phyloP scores from a whole-genome alignment of 345 rosid genomes.

The Eucalyptus virginea region DNA sequence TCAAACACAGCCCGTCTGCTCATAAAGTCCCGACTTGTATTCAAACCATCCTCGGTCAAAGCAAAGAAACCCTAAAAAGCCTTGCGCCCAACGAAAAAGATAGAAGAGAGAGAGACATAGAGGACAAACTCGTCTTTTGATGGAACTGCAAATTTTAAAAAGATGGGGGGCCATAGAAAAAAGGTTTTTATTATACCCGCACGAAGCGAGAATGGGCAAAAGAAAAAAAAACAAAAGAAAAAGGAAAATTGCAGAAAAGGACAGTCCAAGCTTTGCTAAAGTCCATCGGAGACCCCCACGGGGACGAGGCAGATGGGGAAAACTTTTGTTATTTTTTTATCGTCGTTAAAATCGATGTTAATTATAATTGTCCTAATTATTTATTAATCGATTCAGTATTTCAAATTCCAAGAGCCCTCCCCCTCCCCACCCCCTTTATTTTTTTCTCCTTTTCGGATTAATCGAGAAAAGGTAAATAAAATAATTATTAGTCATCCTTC shows the following conservation, averaged over 20 bases:
- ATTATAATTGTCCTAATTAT: background rate
- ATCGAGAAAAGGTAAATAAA: background rate
- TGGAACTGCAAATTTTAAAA: background rate
- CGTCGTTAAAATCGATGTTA: background rate
- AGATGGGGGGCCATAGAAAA: background rate
- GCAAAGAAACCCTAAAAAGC: background rate
- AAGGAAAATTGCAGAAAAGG: background rate
- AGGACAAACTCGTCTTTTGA: conserved; percentile 1
- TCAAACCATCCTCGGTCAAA: background rate
- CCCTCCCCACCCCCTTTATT: background rate
- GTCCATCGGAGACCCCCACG: background rate
- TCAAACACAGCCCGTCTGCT: background rate
- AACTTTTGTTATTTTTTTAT: background rate
- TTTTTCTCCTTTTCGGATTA: background rate
- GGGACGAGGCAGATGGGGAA: background rate
- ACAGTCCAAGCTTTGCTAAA: background rate
- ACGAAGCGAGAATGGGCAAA: background rate
- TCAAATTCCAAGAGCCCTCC: background rate
- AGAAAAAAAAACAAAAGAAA: background rate
- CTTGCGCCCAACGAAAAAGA: background rate
- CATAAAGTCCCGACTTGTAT: background rate
- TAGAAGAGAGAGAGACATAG: background rate
- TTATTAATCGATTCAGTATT: background rate
- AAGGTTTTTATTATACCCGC: background rate
- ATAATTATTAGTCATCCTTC: background rate